Evolutionary conservation across 441 rosid genomes (phyloP).

Genomic region (Croton laevigatus): DNA sequence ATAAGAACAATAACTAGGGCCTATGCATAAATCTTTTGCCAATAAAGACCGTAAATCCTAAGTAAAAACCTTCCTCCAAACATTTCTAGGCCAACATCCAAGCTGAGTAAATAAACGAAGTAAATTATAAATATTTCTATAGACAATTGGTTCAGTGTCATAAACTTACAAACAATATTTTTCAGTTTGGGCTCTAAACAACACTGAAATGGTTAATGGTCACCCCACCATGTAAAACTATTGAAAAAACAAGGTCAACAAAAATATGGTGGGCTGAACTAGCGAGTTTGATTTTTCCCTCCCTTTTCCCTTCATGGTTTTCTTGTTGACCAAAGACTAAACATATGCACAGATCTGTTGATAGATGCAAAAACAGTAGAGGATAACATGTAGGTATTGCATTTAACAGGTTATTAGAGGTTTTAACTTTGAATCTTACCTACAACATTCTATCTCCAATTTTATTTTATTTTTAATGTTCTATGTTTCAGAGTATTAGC

Average conservation of each 20-base stretch:
- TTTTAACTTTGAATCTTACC: no score
- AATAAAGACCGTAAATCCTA: no score
- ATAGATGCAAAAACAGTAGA: not conserved
- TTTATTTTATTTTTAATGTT: no score
- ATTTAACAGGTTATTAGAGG: no score
- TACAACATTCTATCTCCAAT: no score
- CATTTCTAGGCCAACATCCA: not conserved
- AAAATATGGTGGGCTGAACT: not conserved
- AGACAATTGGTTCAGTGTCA: not conserved
- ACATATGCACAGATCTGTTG: not conserved
- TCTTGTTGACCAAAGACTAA: not conserved
- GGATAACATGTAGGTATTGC: no score
- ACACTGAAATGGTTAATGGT: not conserved
- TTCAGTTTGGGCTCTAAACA: not conserved
- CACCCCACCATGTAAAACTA: not conserved
- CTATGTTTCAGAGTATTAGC: no score
- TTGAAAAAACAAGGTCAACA: not conserved
- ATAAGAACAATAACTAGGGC: no score
- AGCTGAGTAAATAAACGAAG: not conserved
- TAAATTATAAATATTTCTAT: not conserved
- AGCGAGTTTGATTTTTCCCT: not conserved
- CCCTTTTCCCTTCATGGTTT: not conserved
- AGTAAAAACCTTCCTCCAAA: no score
- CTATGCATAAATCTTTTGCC: no score
- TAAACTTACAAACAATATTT: not conserved